Evolutionary conservation across 306 rosid species (phyloP), one percentile per base, ranked within the genome.

Genomic region (Psophocarpus tetragonolobus): DNA sequence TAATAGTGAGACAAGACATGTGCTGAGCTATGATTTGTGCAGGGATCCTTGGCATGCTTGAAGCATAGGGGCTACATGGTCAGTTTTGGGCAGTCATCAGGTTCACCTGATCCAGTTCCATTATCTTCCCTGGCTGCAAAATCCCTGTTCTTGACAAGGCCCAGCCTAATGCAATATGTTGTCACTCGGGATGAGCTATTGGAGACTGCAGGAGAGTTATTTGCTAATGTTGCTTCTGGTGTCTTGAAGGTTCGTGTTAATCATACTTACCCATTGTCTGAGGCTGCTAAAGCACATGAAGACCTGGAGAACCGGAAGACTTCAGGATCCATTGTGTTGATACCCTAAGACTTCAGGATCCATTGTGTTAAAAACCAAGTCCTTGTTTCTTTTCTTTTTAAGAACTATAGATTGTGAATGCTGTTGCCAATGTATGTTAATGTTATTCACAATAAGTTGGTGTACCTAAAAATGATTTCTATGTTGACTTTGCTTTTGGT

Each of bases 21-120:
- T 68, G 36, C 61, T 72, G 14, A 47, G 13, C 63, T 72, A 6
- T 71, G 50, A 23, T 44, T 71, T 79, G 29, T 81, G 1, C 84
- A 95, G 97, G 97, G 98, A 78, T 94, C 97, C 53, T 72, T 94
- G 86, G 86, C 69, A 13, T 90, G 97, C 86, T 75, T 94, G 77
- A 94, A 92, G 86, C 74, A 68, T 44, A 48, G 86, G 71, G 91
- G 98, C 20, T 86, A 88, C 88, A 89, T 94, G 97, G 97, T 94
- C 33, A 84, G 78, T 83, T 94, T 92, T 38, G 97, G 98, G 56
- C 93, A 90, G 84, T 89, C 98, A 27, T 94, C 97, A 1, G 98
- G 98, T 39, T 14, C 82, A 9, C 97, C 97, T 4, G 98, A 94
- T 45, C 97, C 97, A 17, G 80, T 94, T 62, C 98, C 97, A 35